Percentiles rank a stretch among this genome's conserved stretches.
phyloP scores from a whole-genome alignment of 208 protist genomes.

The Trypanosoma brucei region DNA sequence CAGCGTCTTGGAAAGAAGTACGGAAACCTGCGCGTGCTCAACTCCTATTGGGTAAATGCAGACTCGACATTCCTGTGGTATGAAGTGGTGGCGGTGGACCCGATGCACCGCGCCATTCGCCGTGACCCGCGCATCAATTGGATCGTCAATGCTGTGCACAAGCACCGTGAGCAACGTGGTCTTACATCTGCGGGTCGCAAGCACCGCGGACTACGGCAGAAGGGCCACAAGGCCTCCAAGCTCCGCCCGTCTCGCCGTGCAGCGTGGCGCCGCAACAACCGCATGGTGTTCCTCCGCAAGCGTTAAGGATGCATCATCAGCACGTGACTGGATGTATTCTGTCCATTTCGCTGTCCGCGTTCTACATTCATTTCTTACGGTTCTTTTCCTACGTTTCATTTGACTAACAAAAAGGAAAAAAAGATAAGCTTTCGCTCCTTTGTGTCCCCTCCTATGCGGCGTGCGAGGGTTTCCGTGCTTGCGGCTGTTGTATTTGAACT shows the following conservation, averaged over 20 bases:
- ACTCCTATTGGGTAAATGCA: slow-evolving; percentile 99
- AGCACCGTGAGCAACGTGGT: slow-evolving; percentile 97
- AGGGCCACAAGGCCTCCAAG: slow-evolving; percentile 94
- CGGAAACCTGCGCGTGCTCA: slow-evolving; percentile 98
- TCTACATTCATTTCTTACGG: no score
- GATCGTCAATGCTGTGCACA: slow-evolving; percentile 96
- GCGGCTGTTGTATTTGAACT: no score
- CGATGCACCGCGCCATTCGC: slow-evolving; percentile 96
- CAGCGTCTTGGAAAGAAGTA: slow-evolving; percentile 95
- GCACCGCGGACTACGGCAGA: slow-evolving; percentile 94
- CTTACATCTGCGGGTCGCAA: slow-evolving; percentile 97
- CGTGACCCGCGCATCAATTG: slow-evolving; percentile 99
- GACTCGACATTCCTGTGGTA: slow-evolving; percentile 98
- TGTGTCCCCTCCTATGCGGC: no score
- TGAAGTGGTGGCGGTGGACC: slow-evolving; percentile 99
- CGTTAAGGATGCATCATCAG: slow-evolving; percentile 34
- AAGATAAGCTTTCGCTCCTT: no score
- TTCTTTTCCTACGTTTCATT: no score
- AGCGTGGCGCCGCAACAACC: slow-evolving; percentile 98
- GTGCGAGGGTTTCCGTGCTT: no score
- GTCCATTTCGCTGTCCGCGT: no score
- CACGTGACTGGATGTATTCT: not conserved
- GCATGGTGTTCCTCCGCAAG: slow-evolving; percentile 90
- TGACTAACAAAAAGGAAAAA: no score
- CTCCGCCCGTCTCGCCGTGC: slow-evolving; percentile 94